A percentile compares a stretch with the other conserved stretches of the same genome.
Conservation (phyloP, 2,329 filamentous ascomycete species). For the Proliferodiscus dingleyae region DNA sequence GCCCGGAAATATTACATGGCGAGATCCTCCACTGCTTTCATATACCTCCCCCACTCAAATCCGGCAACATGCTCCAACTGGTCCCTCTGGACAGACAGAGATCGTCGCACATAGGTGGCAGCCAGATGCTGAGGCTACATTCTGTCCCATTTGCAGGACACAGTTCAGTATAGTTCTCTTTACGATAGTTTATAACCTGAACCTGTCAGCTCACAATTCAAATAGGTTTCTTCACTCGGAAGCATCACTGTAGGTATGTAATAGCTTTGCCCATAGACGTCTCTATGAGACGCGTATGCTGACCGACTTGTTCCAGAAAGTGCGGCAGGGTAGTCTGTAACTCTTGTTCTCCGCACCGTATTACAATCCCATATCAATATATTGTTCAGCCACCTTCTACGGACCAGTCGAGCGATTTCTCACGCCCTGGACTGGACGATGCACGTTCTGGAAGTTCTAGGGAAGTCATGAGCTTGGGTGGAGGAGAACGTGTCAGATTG, state of each 20-base stretch:
- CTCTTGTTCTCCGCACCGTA: conserved; percentile 85
- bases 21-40: not conserved
- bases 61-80: not conserved
- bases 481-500: conserved; percentile 63
- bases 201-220: conserved; percentile 9
- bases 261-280: not conserved
- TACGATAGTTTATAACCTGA: not conserved
- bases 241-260: conserved; percentile 82
- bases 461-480: conserved; percentile 41
- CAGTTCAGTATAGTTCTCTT: conserved; percentile 54
- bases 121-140: conserved; percentile 74
- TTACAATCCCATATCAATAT: conserved; percentile 89
- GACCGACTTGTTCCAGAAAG: conserved; percentile 54
- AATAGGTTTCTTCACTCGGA: conserved; percentile 66
- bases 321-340: conserved; percentile 90
- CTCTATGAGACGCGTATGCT: no score
- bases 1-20: not conserved
- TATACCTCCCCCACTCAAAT: conserved; percentile 2
- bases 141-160: conserved; percentile 77
- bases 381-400: conserved; percentile 70
- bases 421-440: conserved; percentile 15
- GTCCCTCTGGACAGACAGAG: conserved; percentile 1
- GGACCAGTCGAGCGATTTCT: conserved; percentile 34
- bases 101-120: conserved; percentile 75
- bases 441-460: conserved; percentile 17